Conservation (phyloP, 441 rosid species). For the Metrosideros polymorpha region DNA sequence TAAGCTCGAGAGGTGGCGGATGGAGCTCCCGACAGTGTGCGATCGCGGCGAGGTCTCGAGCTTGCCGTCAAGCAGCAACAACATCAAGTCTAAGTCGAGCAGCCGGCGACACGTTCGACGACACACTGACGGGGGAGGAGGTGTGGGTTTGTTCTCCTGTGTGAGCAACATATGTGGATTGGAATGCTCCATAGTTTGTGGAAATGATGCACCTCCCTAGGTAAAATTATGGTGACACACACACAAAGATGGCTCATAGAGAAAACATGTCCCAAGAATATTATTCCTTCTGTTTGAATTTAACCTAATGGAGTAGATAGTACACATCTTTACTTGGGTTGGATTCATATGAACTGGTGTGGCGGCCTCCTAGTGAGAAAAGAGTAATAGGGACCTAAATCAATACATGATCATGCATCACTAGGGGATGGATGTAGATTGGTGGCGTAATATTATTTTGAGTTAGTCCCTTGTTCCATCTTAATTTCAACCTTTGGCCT, state of each 20-base stretch:
- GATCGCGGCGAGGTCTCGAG: neutral
- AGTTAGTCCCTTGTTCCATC: neutral
- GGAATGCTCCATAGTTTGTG: neutral
- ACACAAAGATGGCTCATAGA: neutral
- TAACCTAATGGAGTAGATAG: neutral
- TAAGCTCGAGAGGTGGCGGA: constrained; percentile 10
- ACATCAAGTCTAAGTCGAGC: neutral
- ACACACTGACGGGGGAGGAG: neutral
- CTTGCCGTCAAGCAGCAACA: neutral
- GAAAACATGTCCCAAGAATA: neutral
- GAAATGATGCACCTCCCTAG: neutral
- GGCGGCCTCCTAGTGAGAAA: neutral
- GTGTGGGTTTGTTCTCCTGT: neutral
- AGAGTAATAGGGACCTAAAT: neutral
- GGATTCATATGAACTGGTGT: neutral
- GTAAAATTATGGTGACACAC: neutral
- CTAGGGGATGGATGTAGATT: neutral
- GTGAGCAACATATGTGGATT: neutral
- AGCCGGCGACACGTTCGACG: neutral
- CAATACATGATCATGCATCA: neutral
- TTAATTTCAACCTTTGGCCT: neutral
- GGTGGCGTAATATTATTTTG: neutral
- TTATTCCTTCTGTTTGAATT: neutral
- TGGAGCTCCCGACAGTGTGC: constrained; percentile 3
- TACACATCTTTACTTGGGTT: neutral